phyloP scores from a whole-genome alignment of 2,329 filamentous ascomycete species.

The Tolypocladium tropicale region DNA sequence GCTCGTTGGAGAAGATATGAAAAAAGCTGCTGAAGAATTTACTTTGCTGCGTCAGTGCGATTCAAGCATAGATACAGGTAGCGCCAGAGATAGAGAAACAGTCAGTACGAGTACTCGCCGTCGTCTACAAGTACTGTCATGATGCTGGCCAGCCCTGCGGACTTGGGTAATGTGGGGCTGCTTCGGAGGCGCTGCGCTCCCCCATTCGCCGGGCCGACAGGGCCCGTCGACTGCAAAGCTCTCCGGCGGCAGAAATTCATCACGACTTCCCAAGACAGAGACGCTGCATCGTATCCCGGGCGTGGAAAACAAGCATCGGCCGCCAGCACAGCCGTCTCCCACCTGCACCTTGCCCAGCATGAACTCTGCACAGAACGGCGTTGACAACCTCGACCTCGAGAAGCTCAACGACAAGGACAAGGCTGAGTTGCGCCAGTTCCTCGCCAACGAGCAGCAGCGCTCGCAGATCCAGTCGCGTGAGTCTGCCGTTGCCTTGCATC shows the following conservation, averaged over 20 bases:
- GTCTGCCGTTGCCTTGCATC: conserved; percentile 20
- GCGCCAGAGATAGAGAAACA: too few species aligned
- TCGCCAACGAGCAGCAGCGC: conserved; percentile 78
- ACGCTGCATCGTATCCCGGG: neutral
- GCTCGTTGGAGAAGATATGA: neutral
- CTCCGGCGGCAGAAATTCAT: neutral
- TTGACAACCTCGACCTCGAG: conserved; percentile 54
- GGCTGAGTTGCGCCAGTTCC: conserved; percentile 77
- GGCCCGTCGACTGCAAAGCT: neutral
- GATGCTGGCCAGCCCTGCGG: neutral
- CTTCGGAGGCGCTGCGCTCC: neutral
- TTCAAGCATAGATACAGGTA: too few species aligned
- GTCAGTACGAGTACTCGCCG: too few species aligned
- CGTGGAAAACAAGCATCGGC: neutral
- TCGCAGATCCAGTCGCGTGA: conserved; percentile 54
- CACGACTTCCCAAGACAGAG: neutral
- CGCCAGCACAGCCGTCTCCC: neutral
- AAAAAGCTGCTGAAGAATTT: neutral
- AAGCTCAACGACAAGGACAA: conserved; percentile 75
- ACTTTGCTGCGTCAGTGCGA: too few species aligned
- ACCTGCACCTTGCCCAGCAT: conserved; percentile 13
- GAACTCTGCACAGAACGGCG: conserved; percentile 23
- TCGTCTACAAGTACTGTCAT: too few species aligned
- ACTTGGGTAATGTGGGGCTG: neutral
- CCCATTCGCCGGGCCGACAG: neutral